phyloP scores from a whole-genome alignment of 192 early-diverging fungal genomes.

The Backusella tuberculispora region DNA sequence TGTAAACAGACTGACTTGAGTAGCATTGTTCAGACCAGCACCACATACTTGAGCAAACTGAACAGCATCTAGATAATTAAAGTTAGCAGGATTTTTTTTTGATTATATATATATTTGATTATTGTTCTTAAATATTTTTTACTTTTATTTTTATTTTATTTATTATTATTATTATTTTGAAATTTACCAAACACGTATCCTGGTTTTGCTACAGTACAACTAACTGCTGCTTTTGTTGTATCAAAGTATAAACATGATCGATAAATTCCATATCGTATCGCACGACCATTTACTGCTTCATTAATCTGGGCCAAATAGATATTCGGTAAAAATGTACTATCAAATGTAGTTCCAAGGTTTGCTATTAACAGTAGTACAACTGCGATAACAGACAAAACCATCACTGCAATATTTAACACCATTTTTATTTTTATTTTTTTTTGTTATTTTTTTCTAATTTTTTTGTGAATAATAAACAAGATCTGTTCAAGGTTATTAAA shows the following conservation, averaged over 20 bases:
- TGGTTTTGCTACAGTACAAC: not conserved
- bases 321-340: constrained; percentile 31
- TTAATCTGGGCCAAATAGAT: constrained; percentile 17
- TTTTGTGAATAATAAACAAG: not conserved
- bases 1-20: not conserved
- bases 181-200: not conserved
- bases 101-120: not conserved
- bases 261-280: constrained; percentile 35
- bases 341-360: constrained; percentile 36
- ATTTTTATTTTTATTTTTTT: not conserved
- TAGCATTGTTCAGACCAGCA: constrained; percentile 4
- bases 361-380: constrained; percentile 22
- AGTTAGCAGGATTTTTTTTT: not conserved
- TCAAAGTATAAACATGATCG: constrained; percentile 27
- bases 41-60: constrained; percentile 25
- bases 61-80: constrained; percentile 9
- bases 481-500: no score
- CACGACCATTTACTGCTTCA: constrained; percentile 14
- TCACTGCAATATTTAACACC: constrained; percentile 3
- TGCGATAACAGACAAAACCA: constrained; percentile 18
- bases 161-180: not conserved
- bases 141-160: not conserved
- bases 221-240: not conserved
- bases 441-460: not conserved
- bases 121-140: not conserved